A percentile compares a stretch with the other conserved stretches of the same genome.
Evolutionary conservation across 2,329 filamentous ascomycete genomes (phyloP).

Genomic region (Pyrenochaeta sp.): DNA sequence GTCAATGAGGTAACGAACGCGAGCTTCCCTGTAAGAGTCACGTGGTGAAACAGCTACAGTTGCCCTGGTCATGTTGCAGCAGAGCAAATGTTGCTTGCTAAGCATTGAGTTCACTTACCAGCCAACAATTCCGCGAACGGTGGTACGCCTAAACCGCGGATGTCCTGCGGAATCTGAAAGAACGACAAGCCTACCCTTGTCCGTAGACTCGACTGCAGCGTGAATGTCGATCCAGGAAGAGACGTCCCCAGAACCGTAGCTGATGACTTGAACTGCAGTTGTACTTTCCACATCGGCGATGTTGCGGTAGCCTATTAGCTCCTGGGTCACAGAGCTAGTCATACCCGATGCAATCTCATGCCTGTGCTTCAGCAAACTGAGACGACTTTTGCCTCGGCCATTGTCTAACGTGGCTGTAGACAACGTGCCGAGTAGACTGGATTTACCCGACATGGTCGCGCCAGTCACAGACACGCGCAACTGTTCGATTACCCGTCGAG

Average conservation of each 20-base stretch:
- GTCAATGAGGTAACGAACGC: not conserved
- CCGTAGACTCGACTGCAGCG: constrained; percentile 73
- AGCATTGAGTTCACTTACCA: constrained; percentile 61
- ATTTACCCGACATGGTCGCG: constrained; percentile 91
- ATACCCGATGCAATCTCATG: constrained; percentile 92
- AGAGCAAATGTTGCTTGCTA: not conserved
- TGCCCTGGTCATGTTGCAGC: not conserved
- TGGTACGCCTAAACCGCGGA: constrained; percentile 87
- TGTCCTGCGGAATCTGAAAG: constrained; percentile 93
- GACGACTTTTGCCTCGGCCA: constrained; percentile 85
- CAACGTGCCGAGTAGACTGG: constrained; percentile 85
- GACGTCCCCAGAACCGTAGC: constrained; percentile 86
- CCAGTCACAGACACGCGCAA: constrained; percentile 87
- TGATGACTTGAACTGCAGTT: constrained; percentile 65
- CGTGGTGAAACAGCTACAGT: not conserved
- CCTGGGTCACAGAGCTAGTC: constrained; percentile 93
- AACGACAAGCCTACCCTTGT: constrained; percentile 80
- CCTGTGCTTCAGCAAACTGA: constrained; percentile 88
- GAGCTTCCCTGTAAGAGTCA: not conserved
- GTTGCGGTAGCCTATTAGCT: constrained; percentile 81
- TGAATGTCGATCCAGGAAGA: constrained; percentile 97
- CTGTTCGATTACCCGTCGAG: constrained; percentile 61
- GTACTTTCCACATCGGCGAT: constrained; percentile 19
- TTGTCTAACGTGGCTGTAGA: constrained; percentile 91
- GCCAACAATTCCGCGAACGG: constrained; percentile 86